Evolutionary conservation across 2,329 filamentous ascomycete genomes (phyloP).

Genomic region (Colletotrichum navitas): DNA sequence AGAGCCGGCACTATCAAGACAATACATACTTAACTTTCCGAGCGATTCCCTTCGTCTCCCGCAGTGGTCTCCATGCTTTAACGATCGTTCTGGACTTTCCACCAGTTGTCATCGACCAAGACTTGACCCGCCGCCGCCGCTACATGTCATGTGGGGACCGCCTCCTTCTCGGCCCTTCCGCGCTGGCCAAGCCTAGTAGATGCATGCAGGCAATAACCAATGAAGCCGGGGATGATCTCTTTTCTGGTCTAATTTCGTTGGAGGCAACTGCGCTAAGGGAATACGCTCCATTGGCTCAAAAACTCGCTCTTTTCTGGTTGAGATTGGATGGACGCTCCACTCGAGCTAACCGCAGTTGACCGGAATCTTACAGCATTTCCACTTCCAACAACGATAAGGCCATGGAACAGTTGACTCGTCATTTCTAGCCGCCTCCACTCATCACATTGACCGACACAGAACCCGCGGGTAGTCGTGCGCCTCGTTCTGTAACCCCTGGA

Average conservation of each 20-base stretch:
- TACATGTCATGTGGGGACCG: not conserved
- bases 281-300: not conserved
- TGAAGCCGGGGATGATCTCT: not conserved
- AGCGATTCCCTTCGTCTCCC: not conserved
- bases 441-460: not conserved
- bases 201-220: not conserved
- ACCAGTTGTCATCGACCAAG: not conserved
- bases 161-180: not conserved
- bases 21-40: not conserved
- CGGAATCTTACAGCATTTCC: slow-evolving; percentile 1
- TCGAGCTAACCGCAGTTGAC: slow-evolving; percentile 6
- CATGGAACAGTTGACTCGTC: not conserved
- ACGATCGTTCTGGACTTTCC: not conserved
- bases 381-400: slow-evolving; percentile 8
- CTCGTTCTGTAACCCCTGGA: not conserved
- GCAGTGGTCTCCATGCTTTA: not conserved
- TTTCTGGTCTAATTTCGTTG: not conserved
- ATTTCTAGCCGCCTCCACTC: not conserved
- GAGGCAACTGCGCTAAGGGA: not conserved
- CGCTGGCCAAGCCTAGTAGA: not conserved
- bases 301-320: not conserved
- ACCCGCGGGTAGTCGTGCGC: not conserved
- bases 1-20: not conserved
- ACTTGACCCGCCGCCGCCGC: not conserved
- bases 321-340: slow-evolving; percentile 12